Conservation (phyloP, 345 rosid species). For the Sisymbrium altissimum region DNA sequence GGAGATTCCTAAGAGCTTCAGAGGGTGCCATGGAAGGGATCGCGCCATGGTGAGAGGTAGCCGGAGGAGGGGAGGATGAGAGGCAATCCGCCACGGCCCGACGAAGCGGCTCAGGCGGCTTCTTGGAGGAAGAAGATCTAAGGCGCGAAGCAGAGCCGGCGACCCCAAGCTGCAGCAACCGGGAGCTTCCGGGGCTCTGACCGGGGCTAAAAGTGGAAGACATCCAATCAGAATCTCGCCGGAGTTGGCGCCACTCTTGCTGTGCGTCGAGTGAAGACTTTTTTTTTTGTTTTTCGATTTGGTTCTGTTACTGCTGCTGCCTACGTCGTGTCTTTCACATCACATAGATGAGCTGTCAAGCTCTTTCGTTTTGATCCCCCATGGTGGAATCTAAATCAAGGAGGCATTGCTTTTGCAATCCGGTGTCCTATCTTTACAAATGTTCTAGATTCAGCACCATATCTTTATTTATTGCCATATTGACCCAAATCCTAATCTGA, state of each 20-base stretch:
- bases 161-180: constrained; percentile 50
- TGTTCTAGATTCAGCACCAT: neutral
- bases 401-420: constrained; percentile 19
- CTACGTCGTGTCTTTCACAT: constrained; percentile 34
- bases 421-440: neutral
- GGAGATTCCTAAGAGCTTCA: constrained; percentile 93
- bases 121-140: constrained; percentile 79
- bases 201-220: constrained; percentile 53
- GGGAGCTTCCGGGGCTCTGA: constrained; percentile 65
- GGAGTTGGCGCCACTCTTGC: constrained; percentile 34
- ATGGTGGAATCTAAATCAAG: constrained; percentile 19
- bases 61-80: constrained; percentile 49
- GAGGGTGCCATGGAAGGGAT: constrained; percentile 48
- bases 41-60: constrained; percentile 53
- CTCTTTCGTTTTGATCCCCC: constrained; percentile 25
- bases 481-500: neutral
- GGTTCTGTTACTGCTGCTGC: constrained; percentile 13
- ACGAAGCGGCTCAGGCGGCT: constrained; percentile 96
- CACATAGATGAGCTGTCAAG: constrained; percentile 34
- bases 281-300: constrained; percentile 16
- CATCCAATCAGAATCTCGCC: constrained; percentile 33
- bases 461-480: neutral
- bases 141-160: constrained; percentile 58
- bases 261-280: constrained; percentile 13
- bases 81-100: constrained; percentile 91